Conservation (phyloP, 2,329 filamentous ascomycete species). For the Remersonia thermophila region DNA sequence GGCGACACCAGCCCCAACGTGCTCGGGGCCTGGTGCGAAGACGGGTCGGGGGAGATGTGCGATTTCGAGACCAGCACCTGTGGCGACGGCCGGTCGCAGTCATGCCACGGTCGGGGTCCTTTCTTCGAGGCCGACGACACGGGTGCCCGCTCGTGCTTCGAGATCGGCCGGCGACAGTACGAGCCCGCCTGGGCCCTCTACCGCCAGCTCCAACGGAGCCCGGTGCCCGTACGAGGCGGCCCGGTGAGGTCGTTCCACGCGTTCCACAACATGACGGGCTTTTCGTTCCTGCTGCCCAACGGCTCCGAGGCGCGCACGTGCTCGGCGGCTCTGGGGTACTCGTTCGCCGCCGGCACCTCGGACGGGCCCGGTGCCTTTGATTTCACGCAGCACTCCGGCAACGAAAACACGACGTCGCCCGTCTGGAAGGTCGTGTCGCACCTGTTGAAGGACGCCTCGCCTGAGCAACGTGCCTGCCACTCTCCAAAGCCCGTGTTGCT, state of each 20-base stretch:
- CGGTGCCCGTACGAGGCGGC: slow-evolving; percentile 45
- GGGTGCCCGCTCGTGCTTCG: slow-evolving; percentile 61
- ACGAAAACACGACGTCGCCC: slow-evolving; percentile 53
- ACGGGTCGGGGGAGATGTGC: slow-evolving; percentile 60
- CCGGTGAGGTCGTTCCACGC: slow-evolving; percentile 73
- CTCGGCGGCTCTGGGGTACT: slow-evolving; percentile 78
- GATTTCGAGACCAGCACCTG: slow-evolving; percentile 78
- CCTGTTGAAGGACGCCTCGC: slow-evolving; percentile 56
- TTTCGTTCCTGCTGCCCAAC: slow-evolving; percentile 61
- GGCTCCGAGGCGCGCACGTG: slow-evolving; percentile 62
- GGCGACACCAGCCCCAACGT: slow-evolving; percentile 87
- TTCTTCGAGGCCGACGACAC: slow-evolving; percentile 55
- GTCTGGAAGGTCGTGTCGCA: slow-evolving; percentile 69
- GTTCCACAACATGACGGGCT: slow-evolving; percentile 71
- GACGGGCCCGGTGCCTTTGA: slow-evolving; percentile 88
- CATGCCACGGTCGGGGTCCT: slow-evolving; percentile 64
- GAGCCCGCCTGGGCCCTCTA: slow-evolving; percentile 32
- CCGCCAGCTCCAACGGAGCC: slow-evolving; percentile 34
- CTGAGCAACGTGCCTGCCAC: slow-evolving; percentile 65
- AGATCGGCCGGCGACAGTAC: slow-evolving; percentile 64
- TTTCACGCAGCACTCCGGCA: slow-evolving; percentile 75
- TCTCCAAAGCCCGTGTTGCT: slow-evolving; percentile 72
- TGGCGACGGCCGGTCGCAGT: slow-evolving; percentile 52
- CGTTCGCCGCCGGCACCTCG: slow-evolving; percentile 83
- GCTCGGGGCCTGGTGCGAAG: slow-evolving; percentile 79